These are phyloP conservation scores for Fusarium pilosicola DNA, from an alignment of 2,329 filamentous ascomycete species.

Conservation along the genomic window DNA sequence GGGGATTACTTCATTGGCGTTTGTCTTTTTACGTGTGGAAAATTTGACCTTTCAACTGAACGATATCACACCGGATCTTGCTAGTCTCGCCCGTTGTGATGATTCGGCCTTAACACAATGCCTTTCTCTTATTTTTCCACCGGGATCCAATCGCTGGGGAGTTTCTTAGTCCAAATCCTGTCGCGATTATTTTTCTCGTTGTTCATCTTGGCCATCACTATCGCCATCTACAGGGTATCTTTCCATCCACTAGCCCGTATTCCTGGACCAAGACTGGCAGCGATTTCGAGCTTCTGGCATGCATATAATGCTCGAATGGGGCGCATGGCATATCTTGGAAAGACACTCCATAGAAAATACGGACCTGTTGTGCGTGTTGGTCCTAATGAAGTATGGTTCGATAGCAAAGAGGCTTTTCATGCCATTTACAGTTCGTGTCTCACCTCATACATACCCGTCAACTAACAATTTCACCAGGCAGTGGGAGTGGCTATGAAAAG, in stretches of 20 bases:
- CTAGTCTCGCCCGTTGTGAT: constrained; percentile 7
- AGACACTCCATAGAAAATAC: constrained; percentile 57
- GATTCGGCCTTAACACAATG: constrained; percentile 19
- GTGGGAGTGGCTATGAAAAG: constrained; percentile 60
- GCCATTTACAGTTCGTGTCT: constrained; percentile 50
- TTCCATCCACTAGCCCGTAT: constrained; percentile 57
- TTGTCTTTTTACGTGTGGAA: constrained; percentile 7
- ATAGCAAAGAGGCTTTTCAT: constrained; percentile 58
- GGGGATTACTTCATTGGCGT: neutral
- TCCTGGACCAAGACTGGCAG: constrained; percentile 59
- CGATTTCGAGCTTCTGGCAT: constrained; percentile 60
- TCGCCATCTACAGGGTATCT: constrained; percentile 51
- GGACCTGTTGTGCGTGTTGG: constrained; percentile 63
- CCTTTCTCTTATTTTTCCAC: neutral
- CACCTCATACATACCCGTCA: neutral
- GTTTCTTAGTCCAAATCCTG: neutral
- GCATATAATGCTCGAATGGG: constrained; percentile 58
- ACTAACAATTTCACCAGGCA: constrained; percentile 46
- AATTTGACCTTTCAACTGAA: neutral
- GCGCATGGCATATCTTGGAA: constrained; percentile 53
- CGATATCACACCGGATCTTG: neutral
- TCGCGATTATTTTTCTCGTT: constrained; percentile 1
- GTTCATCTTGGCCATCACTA: constrained; percentile 25
- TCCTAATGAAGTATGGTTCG: constrained; percentile 64
- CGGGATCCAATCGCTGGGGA: constrained; percentile 1